phyloP scores from a whole-genome alignment of 73 alveolate species.

The Paramecium octaurelia region DNA sequence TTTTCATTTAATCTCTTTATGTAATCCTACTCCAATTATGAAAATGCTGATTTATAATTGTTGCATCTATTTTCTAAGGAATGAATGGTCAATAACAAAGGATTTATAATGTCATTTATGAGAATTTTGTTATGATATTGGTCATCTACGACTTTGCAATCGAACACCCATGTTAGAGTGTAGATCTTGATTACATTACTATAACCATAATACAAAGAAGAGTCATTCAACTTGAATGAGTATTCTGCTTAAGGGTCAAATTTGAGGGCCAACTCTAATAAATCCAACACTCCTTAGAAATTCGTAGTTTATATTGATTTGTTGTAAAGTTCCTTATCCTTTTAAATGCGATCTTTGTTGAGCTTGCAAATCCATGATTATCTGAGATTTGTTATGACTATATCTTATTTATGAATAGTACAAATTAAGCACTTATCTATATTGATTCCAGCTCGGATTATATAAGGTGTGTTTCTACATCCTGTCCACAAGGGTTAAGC shows the following conservation, averaged over 20 bases:
- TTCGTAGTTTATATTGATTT: background rate
- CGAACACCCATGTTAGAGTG: background rate
- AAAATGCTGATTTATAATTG: background rate
- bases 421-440: background rate
- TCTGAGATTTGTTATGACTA: background rate
- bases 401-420: background rate
- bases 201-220: background rate
- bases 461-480: background rate
- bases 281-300: background rate
- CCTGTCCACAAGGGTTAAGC: slow-evolving; percentile 24
- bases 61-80: background rate
- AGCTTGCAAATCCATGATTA: background rate
- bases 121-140: background rate
- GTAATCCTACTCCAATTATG: background rate
- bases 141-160: background rate
- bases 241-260: slow-evolving; percentile 19
- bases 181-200: background rate
- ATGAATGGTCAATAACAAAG: background rate
- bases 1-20: slow-evolving; percentile 7
- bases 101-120: background rate
- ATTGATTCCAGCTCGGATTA: background rate
- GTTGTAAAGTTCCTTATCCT: background rate
- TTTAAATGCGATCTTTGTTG: background rate
- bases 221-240: background rate
- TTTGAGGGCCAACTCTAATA: background rate